Percentiles rank a stretch among this genome's conserved stretches.
Evolutionary conservation across 2,329 filamentous ascomycete species (phyloP).

Genomic region (Chaetomium sp.): DNA sequence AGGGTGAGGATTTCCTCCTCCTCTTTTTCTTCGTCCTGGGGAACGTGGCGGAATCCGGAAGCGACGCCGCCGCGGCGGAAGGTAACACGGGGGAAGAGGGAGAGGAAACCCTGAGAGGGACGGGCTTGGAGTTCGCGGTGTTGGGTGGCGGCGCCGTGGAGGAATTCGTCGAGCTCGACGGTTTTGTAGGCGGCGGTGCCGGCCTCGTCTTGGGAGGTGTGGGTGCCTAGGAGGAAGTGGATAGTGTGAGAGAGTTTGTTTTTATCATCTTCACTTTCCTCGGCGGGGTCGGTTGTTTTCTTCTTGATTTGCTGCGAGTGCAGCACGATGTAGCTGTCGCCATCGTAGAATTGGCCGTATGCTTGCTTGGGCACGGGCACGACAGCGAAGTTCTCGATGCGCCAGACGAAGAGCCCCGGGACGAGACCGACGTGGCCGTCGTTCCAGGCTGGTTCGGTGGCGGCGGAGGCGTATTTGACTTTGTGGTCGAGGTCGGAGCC

Average conservation of each 20-base stretch:
- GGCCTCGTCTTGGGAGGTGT: slow-evolving; percentile 5
- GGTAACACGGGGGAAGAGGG: slow-evolving; percentile 5
- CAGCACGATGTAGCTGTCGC: slow-evolving; percentile 10
- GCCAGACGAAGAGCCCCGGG: slow-evolving; percentile 7
- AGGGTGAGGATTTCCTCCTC: neutral
- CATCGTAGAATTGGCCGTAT: neutral
- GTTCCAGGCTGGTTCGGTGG: slow-evolving; percentile 4
- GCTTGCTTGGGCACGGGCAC: neutral
- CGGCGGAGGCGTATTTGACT: slow-evolving; percentile 2
- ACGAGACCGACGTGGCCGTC: neutral
- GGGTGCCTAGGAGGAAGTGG: slow-evolving; percentile 6
- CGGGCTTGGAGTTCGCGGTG: neutral
- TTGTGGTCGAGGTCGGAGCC: slow-evolving; percentile 6
- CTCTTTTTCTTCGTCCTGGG: neutral
- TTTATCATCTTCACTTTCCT: neutral
- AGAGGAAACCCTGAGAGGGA: neutral
- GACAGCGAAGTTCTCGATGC: slow-evolving; percentile 6
- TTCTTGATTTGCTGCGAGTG: neutral
- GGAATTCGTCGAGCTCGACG: slow-evolving; percentile 7
- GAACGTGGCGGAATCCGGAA: slow-evolving; percentile 3
- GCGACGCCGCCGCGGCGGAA: slow-evolving; percentile 1
- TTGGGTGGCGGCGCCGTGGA: slow-evolving; percentile 3
- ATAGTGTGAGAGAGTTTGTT: neutral
- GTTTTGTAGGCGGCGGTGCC: slow-evolving; percentile 8
- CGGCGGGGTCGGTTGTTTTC: neutral